phyloP scores from a whole-genome alignment of 2,329 filamentous ascomycete genomes.

The Colletotrichum theobromicola region DNA sequence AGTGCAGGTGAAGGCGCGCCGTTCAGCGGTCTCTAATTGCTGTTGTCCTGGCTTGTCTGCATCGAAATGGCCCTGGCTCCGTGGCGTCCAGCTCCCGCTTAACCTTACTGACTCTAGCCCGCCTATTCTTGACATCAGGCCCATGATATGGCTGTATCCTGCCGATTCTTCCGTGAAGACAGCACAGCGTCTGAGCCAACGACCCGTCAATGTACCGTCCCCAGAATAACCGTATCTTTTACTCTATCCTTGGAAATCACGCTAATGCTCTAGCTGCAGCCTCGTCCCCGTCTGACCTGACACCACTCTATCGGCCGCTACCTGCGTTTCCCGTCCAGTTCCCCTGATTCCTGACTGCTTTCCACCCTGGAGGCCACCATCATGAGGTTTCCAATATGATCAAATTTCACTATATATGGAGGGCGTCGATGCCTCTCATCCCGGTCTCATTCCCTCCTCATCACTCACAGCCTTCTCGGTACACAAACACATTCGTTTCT shows the following conservation, averaged over 20 bases:
- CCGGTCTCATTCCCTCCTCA: background rate
- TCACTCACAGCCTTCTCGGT: constrained; percentile 14
- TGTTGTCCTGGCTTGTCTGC: background rate
- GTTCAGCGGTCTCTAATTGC: background rate
- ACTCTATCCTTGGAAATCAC: constrained; percentile 8
- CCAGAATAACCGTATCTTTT: background rate
- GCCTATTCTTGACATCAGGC: background rate
- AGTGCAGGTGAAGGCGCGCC: background rate
- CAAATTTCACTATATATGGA: constrained; percentile 14
- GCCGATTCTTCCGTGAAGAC: background rate
- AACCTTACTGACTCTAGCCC: background rate
- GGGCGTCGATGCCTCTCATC: background rate
- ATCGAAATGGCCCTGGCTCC: background rate
- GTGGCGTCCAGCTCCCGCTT: background rate
- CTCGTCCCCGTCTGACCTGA: constrained; percentile 6
- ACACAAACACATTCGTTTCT: constrained; percentile 15
- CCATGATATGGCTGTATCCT: background rate
- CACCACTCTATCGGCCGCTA: background rate
- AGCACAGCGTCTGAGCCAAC: background rate
- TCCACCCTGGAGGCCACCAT: background rate
- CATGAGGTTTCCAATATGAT: background rate
- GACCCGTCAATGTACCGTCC: background rate
- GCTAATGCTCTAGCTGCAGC: background rate
- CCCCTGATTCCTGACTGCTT: background rate
- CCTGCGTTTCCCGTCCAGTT: background rate